These are phyloP conservation scores for Pistacia integerrima DNA, from an alignment of 345 rosid species.

Conservation along the genomic window DNA sequence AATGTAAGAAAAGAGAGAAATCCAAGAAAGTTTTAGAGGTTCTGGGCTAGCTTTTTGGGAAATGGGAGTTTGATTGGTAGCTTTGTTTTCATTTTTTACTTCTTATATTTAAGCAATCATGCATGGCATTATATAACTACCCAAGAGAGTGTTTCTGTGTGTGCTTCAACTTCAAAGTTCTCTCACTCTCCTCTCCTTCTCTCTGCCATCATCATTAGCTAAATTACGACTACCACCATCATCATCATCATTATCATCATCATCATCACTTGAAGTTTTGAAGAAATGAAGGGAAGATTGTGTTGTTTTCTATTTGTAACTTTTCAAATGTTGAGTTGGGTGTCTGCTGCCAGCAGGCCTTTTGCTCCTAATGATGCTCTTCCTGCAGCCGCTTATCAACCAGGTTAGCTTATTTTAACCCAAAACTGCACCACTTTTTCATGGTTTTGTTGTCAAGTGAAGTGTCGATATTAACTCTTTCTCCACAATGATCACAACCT, in stretches of 20 bases:
- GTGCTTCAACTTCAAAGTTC: constrained; percentile 8
- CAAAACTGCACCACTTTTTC: no score
- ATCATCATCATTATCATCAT: not conserved
- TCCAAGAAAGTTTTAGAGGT: constrained; percentile 26
- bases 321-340: constrained; percentile 42
- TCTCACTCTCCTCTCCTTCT: constrained; percentile 11
- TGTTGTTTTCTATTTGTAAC: constrained; percentile 37
- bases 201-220: constrained; percentile 12
- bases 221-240: not conserved
- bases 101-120: constrained; percentile 21
- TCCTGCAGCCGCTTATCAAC: constrained; percentile 25
- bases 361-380: constrained; percentile 41
- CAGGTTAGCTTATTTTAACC: constrained; percentile 36
- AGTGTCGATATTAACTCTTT: not conserved
- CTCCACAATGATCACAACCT: no score
- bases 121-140: constrained; percentile 5
- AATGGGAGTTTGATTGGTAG: constrained; percentile 18
- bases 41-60: constrained; percentile 23
- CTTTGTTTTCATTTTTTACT: not conserved
- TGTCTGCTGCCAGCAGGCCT: constrained; percentile 51
- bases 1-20: constrained; percentile 20
- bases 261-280: constrained; percentile 34
- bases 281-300: constrained; percentile 38
- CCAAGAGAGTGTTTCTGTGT: not conserved
- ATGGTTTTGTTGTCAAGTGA: no score